Evolutionary conservation across 306 rosid species (phyloP).

Genomic region (Sindora glabra): DNA sequence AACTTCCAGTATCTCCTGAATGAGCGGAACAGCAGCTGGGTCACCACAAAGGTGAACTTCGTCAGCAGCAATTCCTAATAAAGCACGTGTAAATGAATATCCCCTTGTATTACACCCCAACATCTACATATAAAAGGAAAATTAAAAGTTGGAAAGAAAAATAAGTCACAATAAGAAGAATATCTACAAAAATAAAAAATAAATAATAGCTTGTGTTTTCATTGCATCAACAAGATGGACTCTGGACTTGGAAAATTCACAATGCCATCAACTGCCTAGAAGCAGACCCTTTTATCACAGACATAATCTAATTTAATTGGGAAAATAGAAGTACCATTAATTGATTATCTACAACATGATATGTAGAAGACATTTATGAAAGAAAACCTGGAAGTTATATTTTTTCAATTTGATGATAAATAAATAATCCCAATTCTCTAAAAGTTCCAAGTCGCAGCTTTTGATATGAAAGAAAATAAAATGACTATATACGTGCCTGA

Average conservation of each 20-base stretch:
- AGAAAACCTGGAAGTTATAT: neutral
- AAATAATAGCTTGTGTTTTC: neutral
- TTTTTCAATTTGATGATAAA: slow-evolving; percentile 1
- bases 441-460: slow-evolving; percentile 1
- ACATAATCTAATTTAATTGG: neutral
- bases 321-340: neutral
- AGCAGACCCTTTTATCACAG: slow-evolving; percentile 13
- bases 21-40: slow-evolving; percentile 77
- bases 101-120: slow-evolving; percentile 81
- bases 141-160: neutral
- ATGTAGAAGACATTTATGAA: neutral
- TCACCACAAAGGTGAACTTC: slow-evolving; percentile 98
- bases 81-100: slow-evolving; percentile 79
- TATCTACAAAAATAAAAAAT: neutral
- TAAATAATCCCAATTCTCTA: neutral
- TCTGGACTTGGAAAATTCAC: neutral
- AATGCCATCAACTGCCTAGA: neutral
- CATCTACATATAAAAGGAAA: slow-evolving; percentile 50
- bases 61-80: slow-evolving; percentile 85
- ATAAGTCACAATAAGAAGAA: slow-evolving; percentile 4
- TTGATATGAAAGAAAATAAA: slow-evolving; percentile 7
- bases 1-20: slow-evolving; percentile 70
- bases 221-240: neutral
- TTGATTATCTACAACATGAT: neutral
- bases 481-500: slow-evolving; percentile 57